Evolutionary conservation across 2,329 filamentous ascomycete species (phyloP), one percentile per base, ranked within the genome.

Genomic region (Pseudogymnoascus destructans): DNA sequence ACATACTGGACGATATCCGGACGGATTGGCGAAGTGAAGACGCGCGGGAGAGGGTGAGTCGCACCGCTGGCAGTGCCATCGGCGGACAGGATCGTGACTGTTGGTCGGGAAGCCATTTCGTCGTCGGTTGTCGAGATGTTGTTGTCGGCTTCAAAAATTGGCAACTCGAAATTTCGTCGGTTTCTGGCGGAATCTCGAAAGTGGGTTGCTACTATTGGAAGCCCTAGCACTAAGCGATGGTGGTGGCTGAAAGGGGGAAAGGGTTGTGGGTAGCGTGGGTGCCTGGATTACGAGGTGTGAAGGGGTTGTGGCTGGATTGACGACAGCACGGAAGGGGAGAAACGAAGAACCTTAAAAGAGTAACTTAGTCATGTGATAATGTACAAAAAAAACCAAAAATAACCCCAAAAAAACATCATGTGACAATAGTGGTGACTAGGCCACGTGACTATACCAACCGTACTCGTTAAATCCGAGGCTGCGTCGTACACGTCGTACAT

Each of bases 1-100:
- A 60, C 87, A 77, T 91, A 87, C 84, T 97, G 92, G 74, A 98
- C 93, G 75, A 98, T 95, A 79, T 98, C 93, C 72, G 91, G 88
- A 76, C 93, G 92, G 82, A 98, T 97, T 70, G 93, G 93, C 70
- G 88, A 84, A 77, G 84, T 84, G 87, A 98, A 98, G 80, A 98
- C 92, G 78, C 89, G 85, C 73, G 95, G 93, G 71, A 97, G 85
- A 75, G 93, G 83, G 77, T 91, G 84, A 73, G 91, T 92, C 75
- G 86, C 83, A 75, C 87, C 87, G 77, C 85, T 87, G 79, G 89
- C 81, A 80, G 86, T 82, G 81, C 93, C 93, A 86, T 96, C 91
- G 78, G 89, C 90, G 78, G 87, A 85, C 80, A 95, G 85, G 80
- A 98, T 91, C 75, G 90, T 89, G 77, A 98, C 93, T 74, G 91